Evolutionary conservation across 1,139 yeast genomes (phyloP).

Genomic region (Lipomyces yarrowii): DNA sequence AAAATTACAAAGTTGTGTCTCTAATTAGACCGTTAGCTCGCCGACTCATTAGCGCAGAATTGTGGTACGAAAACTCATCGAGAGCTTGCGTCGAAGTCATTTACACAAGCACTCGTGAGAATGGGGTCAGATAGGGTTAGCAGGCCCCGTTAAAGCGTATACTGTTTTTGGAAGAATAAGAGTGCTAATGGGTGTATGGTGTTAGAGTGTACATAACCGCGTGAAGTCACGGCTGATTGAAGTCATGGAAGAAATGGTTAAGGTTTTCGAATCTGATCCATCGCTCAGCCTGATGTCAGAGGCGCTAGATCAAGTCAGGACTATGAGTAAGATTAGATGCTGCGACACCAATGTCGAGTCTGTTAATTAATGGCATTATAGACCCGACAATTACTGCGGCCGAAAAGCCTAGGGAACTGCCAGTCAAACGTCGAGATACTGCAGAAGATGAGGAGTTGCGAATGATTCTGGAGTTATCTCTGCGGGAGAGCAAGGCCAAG

Average conservation of each 20-base stretch:
- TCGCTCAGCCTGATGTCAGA: constrained; percentile 70
- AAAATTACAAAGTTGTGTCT: not conserved
- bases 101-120: constrained; percentile 59
- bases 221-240: constrained; percentile 70
- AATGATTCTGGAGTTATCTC: constrained; percentile 73
- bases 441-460: constrained; percentile 82
- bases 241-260: constrained; percentile 64
- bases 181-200: not conserved
- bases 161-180: not conserved
- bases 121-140: constrained; percentile 54
- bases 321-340: constrained; percentile 18
- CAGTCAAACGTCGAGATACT: constrained; percentile 50
- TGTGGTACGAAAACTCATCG: constrained; percentile 89
- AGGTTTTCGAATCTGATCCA: constrained; percentile 66
- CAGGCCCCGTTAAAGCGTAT: not conserved
- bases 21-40: constrained; percentile 42
- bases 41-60: constrained; percentile 83
- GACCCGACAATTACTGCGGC: constrained; percentile 50
- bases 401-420: constrained; percentile 63
- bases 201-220: constrained; percentile 56
- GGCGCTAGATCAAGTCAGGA: constrained; percentile 47
- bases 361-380: constrained; percentile 33
- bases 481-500: constrained; percentile 53
- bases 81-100: constrained; percentile 71
- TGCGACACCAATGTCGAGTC: not conserved